Conservation (phyloP, 2,329 filamentous ascomycete species). For the Paraconiothyrium sp. region DNA sequence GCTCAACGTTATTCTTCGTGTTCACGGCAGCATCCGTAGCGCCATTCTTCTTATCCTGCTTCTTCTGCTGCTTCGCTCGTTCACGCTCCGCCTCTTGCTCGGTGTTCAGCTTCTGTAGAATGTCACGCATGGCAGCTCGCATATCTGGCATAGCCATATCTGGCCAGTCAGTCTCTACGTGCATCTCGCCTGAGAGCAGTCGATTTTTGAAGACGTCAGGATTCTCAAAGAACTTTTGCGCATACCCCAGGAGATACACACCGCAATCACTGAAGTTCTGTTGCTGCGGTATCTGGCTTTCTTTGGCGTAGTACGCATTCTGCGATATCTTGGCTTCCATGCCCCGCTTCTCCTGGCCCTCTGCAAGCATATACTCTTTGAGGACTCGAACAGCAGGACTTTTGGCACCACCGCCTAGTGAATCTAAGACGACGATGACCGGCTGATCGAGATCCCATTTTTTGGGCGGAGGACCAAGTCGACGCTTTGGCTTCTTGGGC, state of each 20-base stretch:
- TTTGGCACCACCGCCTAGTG: slow-evolving; percentile 72
- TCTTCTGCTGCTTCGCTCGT: slow-evolving; percentile 46
- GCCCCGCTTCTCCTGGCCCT: slow-evolving; percentile 72
- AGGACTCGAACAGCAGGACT: slow-evolving; percentile 70
- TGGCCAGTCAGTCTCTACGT: slow-evolving; percentile 64
- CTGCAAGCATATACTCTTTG: slow-evolving; percentile 78
- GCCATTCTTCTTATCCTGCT: slow-evolving; percentile 21
- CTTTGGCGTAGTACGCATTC: slow-evolving; percentile 72
- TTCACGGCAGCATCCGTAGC: slow-evolving; percentile 14
- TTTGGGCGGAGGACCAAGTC: slow-evolving; percentile 25
- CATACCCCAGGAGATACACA: slow-evolving; percentile 83
- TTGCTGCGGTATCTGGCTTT: slow-evolving; percentile 76
- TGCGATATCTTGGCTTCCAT: slow-evolving; percentile 57
- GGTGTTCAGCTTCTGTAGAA: slow-evolving; percentile 70
- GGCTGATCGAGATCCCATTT: slow-evolving; percentile 57
- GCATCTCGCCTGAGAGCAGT: slow-evolving; percentile 72
- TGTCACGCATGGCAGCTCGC: slow-evolving; percentile 71
- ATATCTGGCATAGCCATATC: slow-evolving; percentile 65
- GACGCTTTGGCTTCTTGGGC: slow-evolving; percentile 32
- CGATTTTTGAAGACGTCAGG: slow-evolving; percentile 75
- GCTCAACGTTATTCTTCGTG: neutral
- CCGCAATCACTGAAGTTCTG: slow-evolving; percentile 90
- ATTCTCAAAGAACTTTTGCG: slow-evolving; percentile 80
- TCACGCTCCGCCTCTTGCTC: slow-evolving; percentile 61
- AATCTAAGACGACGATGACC: slow-evolving; percentile 87